Conservation (phyloP, 257 asterid species). For the Agastache rugosa region DNA sequence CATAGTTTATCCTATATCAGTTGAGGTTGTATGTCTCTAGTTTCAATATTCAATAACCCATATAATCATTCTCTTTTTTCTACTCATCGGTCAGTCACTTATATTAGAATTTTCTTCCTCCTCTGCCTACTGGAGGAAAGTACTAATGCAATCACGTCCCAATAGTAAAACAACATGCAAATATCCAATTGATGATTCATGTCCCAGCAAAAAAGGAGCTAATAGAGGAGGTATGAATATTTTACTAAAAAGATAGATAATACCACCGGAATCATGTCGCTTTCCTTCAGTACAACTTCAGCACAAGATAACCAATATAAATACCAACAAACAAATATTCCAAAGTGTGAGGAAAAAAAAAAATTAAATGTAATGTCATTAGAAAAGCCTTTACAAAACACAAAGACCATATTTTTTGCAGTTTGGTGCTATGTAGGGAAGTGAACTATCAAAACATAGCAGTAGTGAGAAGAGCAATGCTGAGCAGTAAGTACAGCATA, state of each 20-base stretch:
- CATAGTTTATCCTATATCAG: background rate
- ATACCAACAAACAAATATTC: background rate
- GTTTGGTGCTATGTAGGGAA: background rate
- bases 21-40: background rate
- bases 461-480: slow-evolving; percentile 1
- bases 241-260: background rate
- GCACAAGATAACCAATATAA: background rate
- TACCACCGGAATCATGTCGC: background rate
- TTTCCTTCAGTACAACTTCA: background rate
- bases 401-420: no score
- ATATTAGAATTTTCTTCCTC: background rate
- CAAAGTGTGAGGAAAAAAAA: no score
- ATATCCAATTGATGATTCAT: background rate
- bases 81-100: background rate
- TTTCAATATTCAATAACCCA: slow-evolving; percentile 8
- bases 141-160: background rate
- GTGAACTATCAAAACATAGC: slow-evolving; percentile 12
- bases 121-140: background rate
- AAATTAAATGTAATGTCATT: no score
- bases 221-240: background rate
- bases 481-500: slow-evolving; percentile 27
- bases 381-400: no score
- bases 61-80: background rate
- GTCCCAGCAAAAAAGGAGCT: background rate
- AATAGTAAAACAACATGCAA: background rate